A percentile compares a stretch with the other conserved stretches of the same genome.
Evolutionary conservation across 1,139 yeast species (phyloP).

Genomic region (Magnusiomyces paraingens): DNA sequence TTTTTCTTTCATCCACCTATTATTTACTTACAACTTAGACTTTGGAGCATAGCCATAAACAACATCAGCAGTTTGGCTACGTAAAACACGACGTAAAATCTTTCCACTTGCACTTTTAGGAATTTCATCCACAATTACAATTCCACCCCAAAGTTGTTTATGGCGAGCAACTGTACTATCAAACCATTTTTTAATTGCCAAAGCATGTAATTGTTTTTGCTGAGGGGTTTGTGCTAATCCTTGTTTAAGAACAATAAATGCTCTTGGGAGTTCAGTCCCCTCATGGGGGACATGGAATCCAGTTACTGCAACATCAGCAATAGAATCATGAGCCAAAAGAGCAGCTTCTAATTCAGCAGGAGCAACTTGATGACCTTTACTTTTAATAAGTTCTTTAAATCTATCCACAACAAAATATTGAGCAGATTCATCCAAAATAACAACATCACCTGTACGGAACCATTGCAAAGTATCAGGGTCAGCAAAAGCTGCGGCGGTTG

Average conservation of each 20-base stretch:
- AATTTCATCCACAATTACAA: slow-evolving; percentile 31
- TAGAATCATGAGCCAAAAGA: slow-evolving; percentile 42
- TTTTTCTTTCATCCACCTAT: neutral
- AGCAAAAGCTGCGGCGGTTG: slow-evolving; percentile 47
- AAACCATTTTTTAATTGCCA: slow-evolving; percentile 30
- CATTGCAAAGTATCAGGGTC: slow-evolving; percentile 47
- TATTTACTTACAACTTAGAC: slow-evolving; percentile 17
- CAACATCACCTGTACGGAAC: slow-evolving; percentile 78
- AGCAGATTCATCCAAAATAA: slow-evolving; percentile 46
- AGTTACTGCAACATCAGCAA: slow-evolving; percentile 34
- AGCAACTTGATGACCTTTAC: slow-evolving; percentile 79
- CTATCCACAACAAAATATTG: slow-evolving; percentile 62
- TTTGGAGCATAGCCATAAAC: slow-evolving; percentile 18
- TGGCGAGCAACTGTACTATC: slow-evolving; percentile 34
- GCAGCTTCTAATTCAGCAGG: slow-evolving; percentile 72
- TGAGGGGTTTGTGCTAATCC: slow-evolving; percentile 7
- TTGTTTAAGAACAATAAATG: slow-evolving; percentile 29
- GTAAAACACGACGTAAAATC: slow-evolving; percentile 32
- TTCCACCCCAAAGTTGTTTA: slow-evolving; percentile 38
- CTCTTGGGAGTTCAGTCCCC: slow-evolving; percentile 36
- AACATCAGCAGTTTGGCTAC: slow-evolving; percentile 24
- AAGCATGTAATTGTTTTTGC: slow-evolving; percentile 18
- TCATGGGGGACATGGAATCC: slow-evolving; percentile 30
- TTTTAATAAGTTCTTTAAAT: slow-evolving; percentile 72
- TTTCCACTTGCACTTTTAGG: slow-evolving; percentile 39